phyloP scores from a whole-genome alignment of 257 asterid species.

The Solanum virginianum region DNA sequence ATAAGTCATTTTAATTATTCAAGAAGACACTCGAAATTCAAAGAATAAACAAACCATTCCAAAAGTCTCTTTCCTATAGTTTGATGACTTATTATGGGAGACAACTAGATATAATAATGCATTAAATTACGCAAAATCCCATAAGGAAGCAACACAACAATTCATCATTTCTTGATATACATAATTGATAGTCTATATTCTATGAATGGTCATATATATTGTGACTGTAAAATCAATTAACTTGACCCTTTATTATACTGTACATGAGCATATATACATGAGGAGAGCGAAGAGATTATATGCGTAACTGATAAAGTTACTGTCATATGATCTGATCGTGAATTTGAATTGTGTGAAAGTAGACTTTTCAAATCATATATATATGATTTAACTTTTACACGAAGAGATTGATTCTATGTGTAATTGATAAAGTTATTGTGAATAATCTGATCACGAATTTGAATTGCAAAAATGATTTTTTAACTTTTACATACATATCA shows the following conservation, averaged over 20 bases:
- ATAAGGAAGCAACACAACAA: neutral
- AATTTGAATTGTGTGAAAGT: too few relatives aligned
- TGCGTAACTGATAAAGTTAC: neutral
- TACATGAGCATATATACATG: neutral
- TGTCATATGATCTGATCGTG: neutral
- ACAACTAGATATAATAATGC: neutral
- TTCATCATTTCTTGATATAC: neutral
- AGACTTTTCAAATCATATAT: too few relatives aligned
- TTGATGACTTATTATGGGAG: neutral
- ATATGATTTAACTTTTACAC: too few relatives aligned
- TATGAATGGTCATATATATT: slow-evolving; percentile 14
- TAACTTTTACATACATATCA: too few relatives aligned
- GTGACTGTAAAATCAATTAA: slow-evolving; percentile 2
- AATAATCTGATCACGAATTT: too few relatives aligned
- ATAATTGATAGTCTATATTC: slow-evolving; percentile 1
- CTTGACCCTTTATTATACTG: neutral
- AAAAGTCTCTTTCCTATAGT: neutral
- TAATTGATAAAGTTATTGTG: too few relatives aligned
- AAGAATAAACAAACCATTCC: neutral
- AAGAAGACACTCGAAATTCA: neutral
- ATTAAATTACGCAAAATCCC: neutral
- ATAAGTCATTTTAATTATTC: neutral
- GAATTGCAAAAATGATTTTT: too few relatives aligned
- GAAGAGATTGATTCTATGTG: too few relatives aligned
- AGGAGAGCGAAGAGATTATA: neutral